Evolutionary conservation across 805 yeast species (phyloP), one percentile per base, ranked within the genome.

Genomic region (Komagataella ulmi): DNA sequence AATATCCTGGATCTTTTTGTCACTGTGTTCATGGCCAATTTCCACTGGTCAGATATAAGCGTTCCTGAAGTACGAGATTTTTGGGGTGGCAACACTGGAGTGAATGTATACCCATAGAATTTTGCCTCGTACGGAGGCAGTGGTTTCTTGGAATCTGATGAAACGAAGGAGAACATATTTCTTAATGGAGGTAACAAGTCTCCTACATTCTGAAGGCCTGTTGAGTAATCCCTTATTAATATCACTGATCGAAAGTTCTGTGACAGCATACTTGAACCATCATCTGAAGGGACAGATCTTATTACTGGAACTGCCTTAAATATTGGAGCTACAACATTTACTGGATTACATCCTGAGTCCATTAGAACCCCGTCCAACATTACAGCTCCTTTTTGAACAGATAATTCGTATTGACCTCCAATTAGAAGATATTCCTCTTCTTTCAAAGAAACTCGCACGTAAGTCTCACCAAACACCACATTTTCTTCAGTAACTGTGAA

Each of bases 201-300:
- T 0, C 76, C 76, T 2, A 80, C 63, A 4, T 62, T 56, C 49
- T 74, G 76, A 10, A 80, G 55, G 0, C 83, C 83, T 3, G 75
- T 70, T 10, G 51, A 53, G 6, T 65, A 53, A 53, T 67, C 71
- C 1, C 57, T 54, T 0, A 80, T 46, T 52, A 66, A 66, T 3
- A 73, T 55, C 1, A 79, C 73, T 0, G 80, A 65, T 49, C 71
- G 69, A 57, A 68, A 76, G 23, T 65, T 66, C 8, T 72, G 56
- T 1, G 65, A 56, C 56, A 69, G 74, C 12, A 66, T 57, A 53
- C 69, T 74, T n/a, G 59, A 63, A 54, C 68, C 72, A 43, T 67
- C 71, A 0, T 49, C 50, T 1, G 65, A 70, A 44, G 67, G 74
- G 0, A 75, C 67, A 6, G 77, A 66, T 5, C 71, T 65, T 0